Evolutionary conservation across 805 yeast species (phyloP).

Genomic region (Hanseniaspora thailandica): DNA sequence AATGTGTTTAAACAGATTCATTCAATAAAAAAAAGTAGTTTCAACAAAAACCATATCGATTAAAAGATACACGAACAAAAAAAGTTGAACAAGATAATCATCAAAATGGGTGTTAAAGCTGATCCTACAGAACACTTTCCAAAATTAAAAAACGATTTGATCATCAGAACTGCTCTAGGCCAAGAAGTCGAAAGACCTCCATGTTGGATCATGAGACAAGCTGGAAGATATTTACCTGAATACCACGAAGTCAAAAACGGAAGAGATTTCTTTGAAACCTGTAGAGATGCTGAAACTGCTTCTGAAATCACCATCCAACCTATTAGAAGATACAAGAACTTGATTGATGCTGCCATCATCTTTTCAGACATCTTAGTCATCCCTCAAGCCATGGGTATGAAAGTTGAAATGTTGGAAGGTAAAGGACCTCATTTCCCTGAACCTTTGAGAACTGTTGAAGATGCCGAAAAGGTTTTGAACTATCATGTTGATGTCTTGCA

Average conservation of each 20-base stretch:
- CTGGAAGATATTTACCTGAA: conserved; percentile 86
- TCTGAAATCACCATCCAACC: conserved; percentile 94
- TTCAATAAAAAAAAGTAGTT: neutral
- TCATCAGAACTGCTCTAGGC: conserved; percentile 81
- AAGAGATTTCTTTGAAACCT: conserved; percentile 87
- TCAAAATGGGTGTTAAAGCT: conserved; percentile 9
- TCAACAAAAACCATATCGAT: neutral
- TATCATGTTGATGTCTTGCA: conserved; percentile 59
- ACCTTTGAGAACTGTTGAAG: conserved; percentile 68
- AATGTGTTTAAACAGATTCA: no score
- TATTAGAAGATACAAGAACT: conserved; percentile 73
- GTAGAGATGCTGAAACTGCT: conserved; percentile 88
- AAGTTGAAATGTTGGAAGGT: conserved; percentile 84
- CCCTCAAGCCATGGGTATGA: conserved; percentile 97
- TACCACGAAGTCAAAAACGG: conserved; percentile 79
- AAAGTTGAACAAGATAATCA: conserved; percentile 15
- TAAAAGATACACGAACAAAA: conserved; percentile 1
- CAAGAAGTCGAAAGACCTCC: conserved; percentile 94
- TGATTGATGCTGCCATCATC: conserved; percentile 92
- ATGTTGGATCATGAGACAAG: conserved; percentile 96
- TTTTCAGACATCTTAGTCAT: conserved; percentile 90
- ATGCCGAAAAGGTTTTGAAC: conserved; percentile 43
- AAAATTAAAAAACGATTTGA: conserved; percentile 74
- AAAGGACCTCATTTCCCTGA: conserved; percentile 87
- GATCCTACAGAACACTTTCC: conserved; percentile 40